Base-by-base conservation (phyloP, 768 basidiomycete species). In the Coprinopsis strossmayeri region DNA sequence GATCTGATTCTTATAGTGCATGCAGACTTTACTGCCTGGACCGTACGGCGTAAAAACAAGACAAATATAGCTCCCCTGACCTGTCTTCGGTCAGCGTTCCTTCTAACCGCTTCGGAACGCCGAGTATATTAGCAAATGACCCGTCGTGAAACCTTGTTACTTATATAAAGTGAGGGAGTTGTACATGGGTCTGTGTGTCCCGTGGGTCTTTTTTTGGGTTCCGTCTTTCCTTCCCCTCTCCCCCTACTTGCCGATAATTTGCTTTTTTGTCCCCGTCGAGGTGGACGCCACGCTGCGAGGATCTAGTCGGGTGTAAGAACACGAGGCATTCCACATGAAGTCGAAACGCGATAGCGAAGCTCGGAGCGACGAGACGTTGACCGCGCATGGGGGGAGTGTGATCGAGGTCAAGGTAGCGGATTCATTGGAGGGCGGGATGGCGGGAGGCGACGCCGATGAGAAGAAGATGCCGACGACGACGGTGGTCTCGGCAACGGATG, bases 101-200 rank as follows among this genome's bases (percentile, higher is more conserved):
- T 45, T 45, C 43, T 45, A 45, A 45, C 18, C 28, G 43, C 43
- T 45, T 42, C n/a, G 43, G 26, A 45, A 45, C 43, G 26, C 43
- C 43, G 43, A 32, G n/a, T 27, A 5, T 27, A 18, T 26, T 12
- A 5, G 25, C 21, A 7, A 23, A 45, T 45, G 43, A 28, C 43
- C 43, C 43, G 43, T 32, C 43, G n/a, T n/a, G n/a, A n/a, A n/a
- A n/a, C n/a, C n/a, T n/a, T n/a, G n/a, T n/a, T n/a, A n/a, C n/a
- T n/a, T n/a, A n/a, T n/a, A n/a, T n/a, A n/a, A n/a, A n/a, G n/a
- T n/a, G n/a, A n/a, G n/a, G n/a, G n/a, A n/a, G n/a, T n/a, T n/a
- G n/a, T n/a, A n/a, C n/a, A n/a, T n/a, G n/a, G n/a, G n/a, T n/a
- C n/a, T n/a, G n/a, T n/a, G n/a, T n/a, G n/a, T n/a, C n/a, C n/a